Conservation (phyloP, 805 yeast genomes). For the Naumovozyma baii region DNA sequence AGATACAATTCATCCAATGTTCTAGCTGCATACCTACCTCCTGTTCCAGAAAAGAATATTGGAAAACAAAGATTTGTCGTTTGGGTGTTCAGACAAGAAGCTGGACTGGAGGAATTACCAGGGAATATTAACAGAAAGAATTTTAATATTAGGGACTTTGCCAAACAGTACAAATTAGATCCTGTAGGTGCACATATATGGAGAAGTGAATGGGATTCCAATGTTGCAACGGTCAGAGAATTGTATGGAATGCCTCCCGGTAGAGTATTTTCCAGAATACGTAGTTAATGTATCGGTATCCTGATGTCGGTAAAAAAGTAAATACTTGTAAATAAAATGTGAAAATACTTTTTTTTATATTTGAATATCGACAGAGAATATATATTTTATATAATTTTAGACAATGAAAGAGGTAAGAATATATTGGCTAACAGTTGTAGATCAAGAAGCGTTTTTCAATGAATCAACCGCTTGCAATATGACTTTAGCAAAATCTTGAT, state of each 20-base stretch:
- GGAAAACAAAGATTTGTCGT: constrained; percentile 74
- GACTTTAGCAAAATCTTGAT: constrained; percentile 71
- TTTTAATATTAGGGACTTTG: constrained; percentile 70
- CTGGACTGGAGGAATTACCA: background rate
- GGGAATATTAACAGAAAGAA: constrained; percentile 32
- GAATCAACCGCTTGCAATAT: constrained; percentile 57
- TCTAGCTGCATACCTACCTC: constrained; percentile 59
- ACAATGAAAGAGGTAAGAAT: background rate
- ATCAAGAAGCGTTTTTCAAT: constrained; percentile 25
- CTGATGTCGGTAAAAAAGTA: constrained; percentile 4
- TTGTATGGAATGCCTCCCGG: constrained; percentile 68
- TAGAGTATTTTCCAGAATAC: constrained; percentile 60
- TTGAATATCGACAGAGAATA: background rate
- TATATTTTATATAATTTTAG: no score
- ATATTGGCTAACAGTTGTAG: background rate
- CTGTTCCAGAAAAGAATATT: constrained; percentile 81
- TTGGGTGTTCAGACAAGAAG: constrained; percentile 78
- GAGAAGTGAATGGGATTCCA: constrained; percentile 77
- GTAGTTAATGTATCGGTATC: constrained; percentile 19
- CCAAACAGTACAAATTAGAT: constrained; percentile 41
- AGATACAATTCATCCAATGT: constrained; percentile 34
- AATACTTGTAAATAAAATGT: background rate
- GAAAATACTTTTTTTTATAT: background rate
- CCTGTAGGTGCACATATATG: constrained; percentile 89
- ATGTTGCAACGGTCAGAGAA: constrained; percentile 57